phyloP scores from a whole-genome alignment of 345 rosid species.

The Cochlearia excelsa region DNA sequence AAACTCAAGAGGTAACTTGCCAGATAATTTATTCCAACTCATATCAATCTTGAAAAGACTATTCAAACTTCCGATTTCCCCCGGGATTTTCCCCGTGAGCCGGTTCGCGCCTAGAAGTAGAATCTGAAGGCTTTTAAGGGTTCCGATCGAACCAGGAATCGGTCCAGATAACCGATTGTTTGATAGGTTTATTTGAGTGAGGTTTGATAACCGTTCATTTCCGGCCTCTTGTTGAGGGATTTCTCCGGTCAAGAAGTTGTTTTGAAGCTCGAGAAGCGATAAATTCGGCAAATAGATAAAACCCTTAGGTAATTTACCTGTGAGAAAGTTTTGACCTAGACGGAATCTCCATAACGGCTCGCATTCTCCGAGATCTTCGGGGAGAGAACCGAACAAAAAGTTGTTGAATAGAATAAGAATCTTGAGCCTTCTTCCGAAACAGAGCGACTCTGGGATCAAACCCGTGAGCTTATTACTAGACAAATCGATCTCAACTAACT shows the following conservation, averaged over 20 bases:
- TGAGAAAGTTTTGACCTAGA: conserved; percentile 75
- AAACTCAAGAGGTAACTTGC: conserved; percentile 60
- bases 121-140: conserved; percentile 65
- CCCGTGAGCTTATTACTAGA: conserved; percentile 93
- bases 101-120: conserved; percentile 61
- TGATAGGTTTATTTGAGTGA: conserved; percentile 66
- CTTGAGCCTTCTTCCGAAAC: conserved; percentile 50
- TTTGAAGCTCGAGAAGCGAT: conserved; percentile 69
- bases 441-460: conserved; percentile 51
- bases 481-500: conserved; percentile 61
- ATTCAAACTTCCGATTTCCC: conserved; percentile 56
- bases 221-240: conserved; percentile 39
- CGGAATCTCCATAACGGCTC: conserved; percentile 61
- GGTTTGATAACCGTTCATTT: conserved; percentile 28
- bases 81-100: conserved; percentile 65
- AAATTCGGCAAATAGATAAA: conserved; percentile 68
- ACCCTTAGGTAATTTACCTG: conserved; percentile 64
- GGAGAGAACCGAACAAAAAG: conserved; percentile 80
- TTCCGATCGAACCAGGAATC: conserved; percentile 60
- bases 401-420: conserved; percentile 73
- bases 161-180: conserved; percentile 69
- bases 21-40: conserved; percentile 74
- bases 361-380: conserved; percentile 68
- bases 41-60: conserved; percentile 56
- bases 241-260: conserved; percentile 59